phyloP scores from a whole-genome alignment of 495 filamentous ascomycete genomes.

The Aspergillus nidulans region DNA sequence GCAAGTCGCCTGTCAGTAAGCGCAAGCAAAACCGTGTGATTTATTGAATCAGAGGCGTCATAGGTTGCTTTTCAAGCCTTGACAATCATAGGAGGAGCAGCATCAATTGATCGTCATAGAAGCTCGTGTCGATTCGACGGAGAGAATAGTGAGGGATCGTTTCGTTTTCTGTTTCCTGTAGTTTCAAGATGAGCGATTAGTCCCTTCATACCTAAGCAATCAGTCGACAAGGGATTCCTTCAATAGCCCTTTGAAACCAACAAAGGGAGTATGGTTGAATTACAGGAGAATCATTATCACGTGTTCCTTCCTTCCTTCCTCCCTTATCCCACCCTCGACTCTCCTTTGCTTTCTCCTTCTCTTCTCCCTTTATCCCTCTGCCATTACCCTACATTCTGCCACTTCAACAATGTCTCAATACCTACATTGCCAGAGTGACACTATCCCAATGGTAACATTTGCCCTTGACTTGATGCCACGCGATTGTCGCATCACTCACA shows the following conservation, averaged over 20 bases:
- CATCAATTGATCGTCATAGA: no score
- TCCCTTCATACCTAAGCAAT: not conserved
- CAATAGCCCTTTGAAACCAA: not conserved
- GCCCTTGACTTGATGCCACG: constrained; percentile 4
- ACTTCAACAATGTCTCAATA: constrained; percentile 67
- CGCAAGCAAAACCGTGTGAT: no score
- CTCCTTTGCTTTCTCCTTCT: constrained; percentile 56
- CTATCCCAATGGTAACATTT: not conserved
- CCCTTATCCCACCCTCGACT: not conserved
- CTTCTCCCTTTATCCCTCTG: constrained; percentile 78
- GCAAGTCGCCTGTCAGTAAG: no score
- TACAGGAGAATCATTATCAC: not conserved
- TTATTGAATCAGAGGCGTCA: no score
- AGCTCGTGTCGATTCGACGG: no score
- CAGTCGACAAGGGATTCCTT: not conserved
- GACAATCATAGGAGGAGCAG: no score
- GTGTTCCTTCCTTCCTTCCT: not conserved
- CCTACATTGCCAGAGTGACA: not conserved
- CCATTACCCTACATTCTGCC: constrained; percentile 68
- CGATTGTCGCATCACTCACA: not conserved
- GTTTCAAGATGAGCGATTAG: not conserved
- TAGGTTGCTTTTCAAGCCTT: no score
- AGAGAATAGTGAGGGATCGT: no score
- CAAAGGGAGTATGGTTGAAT: not conserved
- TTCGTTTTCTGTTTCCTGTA: not conserved